These are phyloP conservation scores for Trichoderma koningiopsis DNA, from an alignment of 2,329 filamentous ascomycete species.

Conservation along the genomic window DNA sequence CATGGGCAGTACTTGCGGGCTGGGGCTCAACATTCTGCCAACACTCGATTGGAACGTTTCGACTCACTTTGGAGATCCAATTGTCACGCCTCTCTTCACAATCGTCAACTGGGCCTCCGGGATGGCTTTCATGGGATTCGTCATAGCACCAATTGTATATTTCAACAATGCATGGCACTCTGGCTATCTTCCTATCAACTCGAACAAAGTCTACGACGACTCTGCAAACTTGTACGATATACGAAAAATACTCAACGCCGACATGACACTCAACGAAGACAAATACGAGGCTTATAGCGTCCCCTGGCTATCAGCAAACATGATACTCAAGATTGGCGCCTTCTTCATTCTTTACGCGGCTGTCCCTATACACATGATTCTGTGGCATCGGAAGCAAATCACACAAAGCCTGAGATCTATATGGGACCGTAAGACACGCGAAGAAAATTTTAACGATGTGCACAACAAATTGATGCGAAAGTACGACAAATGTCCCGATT, in stretches of 20 bases:
- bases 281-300: constrained; percentile 56
- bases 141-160: constrained; percentile 52
- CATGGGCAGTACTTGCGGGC: constrained; percentile 40
- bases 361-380: constrained; percentile 35
- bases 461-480: constrained; percentile 40
- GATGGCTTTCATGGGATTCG: constrained; percentile 54
- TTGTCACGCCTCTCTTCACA: constrained; percentile 37
- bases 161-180: constrained; percentile 51
- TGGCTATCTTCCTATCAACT: constrained; percentile 58
- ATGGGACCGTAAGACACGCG: constrained; percentile 35
- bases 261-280: constrained; percentile 52
- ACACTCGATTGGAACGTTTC: constrained; percentile 47
- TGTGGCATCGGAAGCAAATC: constrained; percentile 39
- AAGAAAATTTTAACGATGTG: constrained; percentile 42
- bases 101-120: constrained; percentile 35
- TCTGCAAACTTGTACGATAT: constrained; percentile 55
- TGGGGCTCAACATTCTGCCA: constrained; percentile 43
- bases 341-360: constrained; percentile 37
- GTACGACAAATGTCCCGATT: constrained; percentile 51
- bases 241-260: constrained; percentile 51
- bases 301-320: constrained; percentile 53
- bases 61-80: constrained; percentile 36
- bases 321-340: constrained; percentile 38
- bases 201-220: constrained; percentile 59
- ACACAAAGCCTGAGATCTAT: constrained; percentile 32